Conservation (phyloP, 2,329 filamentous ascomycete genomes). For the Fusarium nanum region DNA sequence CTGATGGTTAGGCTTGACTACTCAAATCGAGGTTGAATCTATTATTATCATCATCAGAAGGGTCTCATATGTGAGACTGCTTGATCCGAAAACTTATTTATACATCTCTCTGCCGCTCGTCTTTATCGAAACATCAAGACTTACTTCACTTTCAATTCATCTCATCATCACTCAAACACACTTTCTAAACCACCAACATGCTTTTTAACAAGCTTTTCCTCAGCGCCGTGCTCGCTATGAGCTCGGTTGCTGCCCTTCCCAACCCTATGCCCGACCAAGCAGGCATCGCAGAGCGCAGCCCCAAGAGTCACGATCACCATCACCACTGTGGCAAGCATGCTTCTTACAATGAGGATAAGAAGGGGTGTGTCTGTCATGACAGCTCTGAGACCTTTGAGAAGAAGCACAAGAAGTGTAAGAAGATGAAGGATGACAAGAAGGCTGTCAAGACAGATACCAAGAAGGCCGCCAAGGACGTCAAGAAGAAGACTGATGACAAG, state of each 20-base stretch:
- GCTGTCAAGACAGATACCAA: neutral
- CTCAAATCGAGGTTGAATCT: neutral
- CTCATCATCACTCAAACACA: neutral
- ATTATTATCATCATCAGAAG: neutral
- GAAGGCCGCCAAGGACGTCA: neutral
- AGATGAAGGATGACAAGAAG: conserved; percentile 20
- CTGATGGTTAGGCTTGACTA: neutral
- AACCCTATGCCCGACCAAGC: conserved; percentile 9
- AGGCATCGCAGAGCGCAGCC: conserved; percentile 10
- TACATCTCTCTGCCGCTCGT: neutral
- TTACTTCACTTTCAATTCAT: neutral
- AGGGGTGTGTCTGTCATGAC: conserved; percentile 17
- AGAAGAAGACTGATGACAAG: conserved; percentile 20
- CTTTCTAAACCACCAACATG: conserved; percentile 1
- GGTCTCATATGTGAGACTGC: too few species aligned
- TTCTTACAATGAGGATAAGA: conserved; percentile 1
- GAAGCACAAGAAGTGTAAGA: conserved; percentile 24
- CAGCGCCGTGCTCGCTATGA: conserved; percentile 13
- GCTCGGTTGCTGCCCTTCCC: conserved; percentile 21
- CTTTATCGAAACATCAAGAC: neutral
- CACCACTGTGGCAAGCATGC: conserved; percentile 23
- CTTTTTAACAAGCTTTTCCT: conserved; percentile 22
- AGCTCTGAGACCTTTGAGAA: conserved; percentile 5
- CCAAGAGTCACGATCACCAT: neutral
- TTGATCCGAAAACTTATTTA: neutral